Percentiles rank a stretch among this genome's conserved stretches.
Conservation (phyloP, 345 rosid genomes). For the Psidium friedrichsthalianum region DNA sequence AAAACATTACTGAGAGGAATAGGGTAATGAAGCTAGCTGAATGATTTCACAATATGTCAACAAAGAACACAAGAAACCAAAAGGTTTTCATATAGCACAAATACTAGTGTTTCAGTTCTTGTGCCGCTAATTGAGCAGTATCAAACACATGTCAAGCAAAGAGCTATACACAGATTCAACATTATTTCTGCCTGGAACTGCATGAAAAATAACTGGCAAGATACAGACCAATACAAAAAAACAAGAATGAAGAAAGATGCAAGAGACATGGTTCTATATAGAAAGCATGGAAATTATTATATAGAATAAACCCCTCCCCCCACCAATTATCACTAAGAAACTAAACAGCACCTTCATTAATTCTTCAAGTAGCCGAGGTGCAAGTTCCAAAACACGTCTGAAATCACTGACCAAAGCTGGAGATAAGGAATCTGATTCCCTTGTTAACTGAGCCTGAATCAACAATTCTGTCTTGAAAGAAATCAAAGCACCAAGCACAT, state of each 20-base stretch:
- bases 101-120: neutral
- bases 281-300: neutral
- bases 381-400: conserved; percentile 77
- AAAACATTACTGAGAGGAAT: neutral
- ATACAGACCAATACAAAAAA: neutral
- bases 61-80: neutral
- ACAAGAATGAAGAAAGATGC: neutral
- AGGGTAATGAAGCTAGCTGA: neutral
- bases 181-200: neutral
- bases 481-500: neutral
- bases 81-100: neutral
- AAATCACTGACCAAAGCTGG: conserved; percentile 77
- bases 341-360: conserved; percentile 61
- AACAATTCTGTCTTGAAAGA: conserved; percentile 80
- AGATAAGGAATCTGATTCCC: conserved; percentile 60
- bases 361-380: conserved; percentile 97
- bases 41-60: neutral
- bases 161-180: neutral
- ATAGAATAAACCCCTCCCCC: neutral
- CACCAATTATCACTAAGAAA: neutral
- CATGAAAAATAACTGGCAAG: neutral
- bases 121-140: neutral
- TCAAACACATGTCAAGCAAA: neutral
- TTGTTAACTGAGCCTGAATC: conserved; percentile 95
- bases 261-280: neutral